A percentile compares a stretch with the other conserved stretches of the same genome.
phyloP scores from a whole-genome alignment of 805 yeast species.

The Nakazawaea populi region DNA sequence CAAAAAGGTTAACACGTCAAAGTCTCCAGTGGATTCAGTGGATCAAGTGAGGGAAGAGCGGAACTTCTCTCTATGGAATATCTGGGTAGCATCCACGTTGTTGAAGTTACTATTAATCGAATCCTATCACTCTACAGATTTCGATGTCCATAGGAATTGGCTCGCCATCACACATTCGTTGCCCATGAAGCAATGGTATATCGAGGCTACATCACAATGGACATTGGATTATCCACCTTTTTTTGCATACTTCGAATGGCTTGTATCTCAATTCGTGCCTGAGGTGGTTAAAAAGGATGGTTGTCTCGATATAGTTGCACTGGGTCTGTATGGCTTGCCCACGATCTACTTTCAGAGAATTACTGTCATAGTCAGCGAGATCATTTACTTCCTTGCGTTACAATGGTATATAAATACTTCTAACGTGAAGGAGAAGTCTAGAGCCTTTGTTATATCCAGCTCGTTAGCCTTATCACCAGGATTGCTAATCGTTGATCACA shows the following conservation, averaged over 20 bases:
- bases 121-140: conserved; percentile 91
- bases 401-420: conserved; percentile 63
- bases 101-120: conserved; percentile 60
- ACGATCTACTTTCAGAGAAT: conserved; percentile 77
- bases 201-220: conserved; percentile 78
- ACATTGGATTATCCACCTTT: conserved; percentile 97
- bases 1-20: background rate
- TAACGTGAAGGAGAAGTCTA: conserved; percentile 29
- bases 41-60: conserved; percentile 3
- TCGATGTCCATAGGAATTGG: conserved; percentile 98
- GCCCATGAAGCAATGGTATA: conserved; percentile 79
- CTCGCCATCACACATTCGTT: conserved; percentile 77
- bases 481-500: conserved; percentile 83
- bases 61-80: conserved; percentile 53
- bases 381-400: conserved; percentile 60
- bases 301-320: conserved; percentile 60
- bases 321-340: conserved; percentile 68
- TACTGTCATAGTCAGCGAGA: conserved; percentile 76
- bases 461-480: conserved; percentile 88
- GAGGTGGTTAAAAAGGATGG: conserved; percentile 60
- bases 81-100: conserved; percentile 58
- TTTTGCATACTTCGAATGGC: conserved; percentile 93
- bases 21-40: background rate
- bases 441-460: conserved; percentile 71
- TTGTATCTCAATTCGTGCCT: conserved; percentile 69